A percentile compares a stretch with the other conserved stretches of the same genome.
phyloP scores from a whole-genome alignment of 257 asterid genomes.

The Prunella vulgaris region DNA sequence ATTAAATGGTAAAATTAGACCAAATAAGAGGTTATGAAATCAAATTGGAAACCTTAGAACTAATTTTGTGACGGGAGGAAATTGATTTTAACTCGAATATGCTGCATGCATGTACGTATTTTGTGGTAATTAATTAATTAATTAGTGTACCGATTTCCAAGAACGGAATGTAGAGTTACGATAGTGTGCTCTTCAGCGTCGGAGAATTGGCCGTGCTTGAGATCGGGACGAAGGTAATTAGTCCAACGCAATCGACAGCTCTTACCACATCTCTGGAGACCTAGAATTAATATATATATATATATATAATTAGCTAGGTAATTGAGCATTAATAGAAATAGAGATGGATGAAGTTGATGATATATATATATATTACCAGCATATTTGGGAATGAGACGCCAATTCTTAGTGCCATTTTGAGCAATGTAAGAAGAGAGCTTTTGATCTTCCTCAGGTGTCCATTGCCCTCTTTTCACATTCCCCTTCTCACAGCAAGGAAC shows the following conservation, averaged over 20 bases:
- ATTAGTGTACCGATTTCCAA: slow-evolving; percentile 67
- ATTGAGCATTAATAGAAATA: too few species aligned
- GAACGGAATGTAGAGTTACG: slow-evolving; percentile 87
- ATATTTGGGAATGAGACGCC: slow-evolving; percentile 98
- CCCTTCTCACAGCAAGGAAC: slow-evolving; percentile 95
- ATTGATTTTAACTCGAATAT: too few species aligned
- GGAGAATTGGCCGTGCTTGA: slow-evolving; percentile 92
- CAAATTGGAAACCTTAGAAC: too few species aligned
- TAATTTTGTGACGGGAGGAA: too few species aligned
- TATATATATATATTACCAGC: slow-evolving; percentile 56
- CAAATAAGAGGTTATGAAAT: too few species aligned
- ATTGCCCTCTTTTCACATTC: slow-evolving; percentile 83
- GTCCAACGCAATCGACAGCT: slow-evolving; percentile 95
- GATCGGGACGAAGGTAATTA: slow-evolving; percentile 94
- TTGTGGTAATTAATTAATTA: too few species aligned
- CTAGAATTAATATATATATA: too few species aligned
- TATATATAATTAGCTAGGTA: too few species aligned
- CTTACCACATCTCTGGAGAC: slow-evolving; percentile 90
- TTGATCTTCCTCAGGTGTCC: slow-evolving; percentile 98
- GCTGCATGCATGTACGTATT: too few species aligned
- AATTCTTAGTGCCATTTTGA: slow-evolving; percentile 87
- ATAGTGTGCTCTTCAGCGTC: slow-evolving; percentile 85
- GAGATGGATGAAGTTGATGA: too few species aligned
- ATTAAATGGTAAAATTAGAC: too few species aligned
- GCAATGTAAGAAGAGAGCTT: slow-evolving; percentile 92